Conservation (phyloP, 805 yeast genomes). For the Candida ponderosae region DNA sequence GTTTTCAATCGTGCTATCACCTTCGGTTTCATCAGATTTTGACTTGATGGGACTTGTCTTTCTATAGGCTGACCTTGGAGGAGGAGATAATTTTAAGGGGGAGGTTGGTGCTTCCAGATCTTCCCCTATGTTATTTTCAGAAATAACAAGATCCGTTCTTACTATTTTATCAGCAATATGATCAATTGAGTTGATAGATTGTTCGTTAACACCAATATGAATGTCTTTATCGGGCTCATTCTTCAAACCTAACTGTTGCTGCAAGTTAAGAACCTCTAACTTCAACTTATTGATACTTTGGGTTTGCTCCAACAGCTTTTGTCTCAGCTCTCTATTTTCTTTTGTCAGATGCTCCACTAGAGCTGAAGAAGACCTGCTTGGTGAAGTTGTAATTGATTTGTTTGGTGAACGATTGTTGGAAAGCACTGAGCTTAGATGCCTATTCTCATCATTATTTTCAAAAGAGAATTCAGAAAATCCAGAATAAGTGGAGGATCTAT, state of each 20-base stretch:
- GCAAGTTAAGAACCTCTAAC: constrained; percentile 8
- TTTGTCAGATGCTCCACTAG: constrained; percentile 6
- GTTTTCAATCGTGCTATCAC: background rate
- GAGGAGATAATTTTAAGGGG: constrained; percentile 10
- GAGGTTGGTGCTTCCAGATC: background rate
- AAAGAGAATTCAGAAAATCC: constrained; percentile 4
- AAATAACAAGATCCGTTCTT: background rate
- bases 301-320: constrained; percentile 9
- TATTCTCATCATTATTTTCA: constrained; percentile 1
- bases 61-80: constrained; percentile 34
- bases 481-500: constrained; percentile 2
- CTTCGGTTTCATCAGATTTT: too few species aligned
- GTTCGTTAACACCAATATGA: background rate
- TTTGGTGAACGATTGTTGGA: background rate
- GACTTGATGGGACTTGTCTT: constrained; percentile 2
- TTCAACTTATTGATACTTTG: constrained; percentile 8
- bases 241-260: background rate
- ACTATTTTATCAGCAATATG: background rate
- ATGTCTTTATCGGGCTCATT: background rate
- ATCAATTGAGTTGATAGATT: too few species aligned
- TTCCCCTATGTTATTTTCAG: too few species aligned
- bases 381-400: constrained; percentile 1
- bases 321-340: constrained; percentile 12
- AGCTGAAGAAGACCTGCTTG: constrained; percentile 1
- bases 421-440: too few species aligned